A percentile compares a stretch with the other conserved stretches of the same genome.
These are phyloP conservation scores for Starmerella khaoyaiensis DNA, from an alignment of 805 yeast species.

Conservation along the genomic window DNA sequence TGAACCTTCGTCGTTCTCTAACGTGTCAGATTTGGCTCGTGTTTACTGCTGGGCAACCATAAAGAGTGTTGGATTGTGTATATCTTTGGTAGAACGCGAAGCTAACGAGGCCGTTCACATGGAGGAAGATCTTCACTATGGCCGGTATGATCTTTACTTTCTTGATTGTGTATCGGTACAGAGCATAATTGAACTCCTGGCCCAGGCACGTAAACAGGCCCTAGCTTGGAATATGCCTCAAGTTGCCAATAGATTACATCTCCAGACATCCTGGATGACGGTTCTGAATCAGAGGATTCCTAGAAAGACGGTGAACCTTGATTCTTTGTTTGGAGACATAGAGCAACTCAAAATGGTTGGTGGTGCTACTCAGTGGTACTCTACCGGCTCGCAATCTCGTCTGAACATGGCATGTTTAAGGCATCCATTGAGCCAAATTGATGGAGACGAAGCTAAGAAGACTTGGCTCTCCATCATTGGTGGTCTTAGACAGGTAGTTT, in stretches of 20 bases:
- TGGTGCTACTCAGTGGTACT: conserved; percentile 5
- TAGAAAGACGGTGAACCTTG: conserved; percentile 13
- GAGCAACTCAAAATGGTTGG: not conserved
- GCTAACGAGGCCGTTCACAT: conserved; percentile 22
- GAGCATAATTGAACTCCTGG: conserved; percentile 18
- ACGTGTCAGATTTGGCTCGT: not conserved
- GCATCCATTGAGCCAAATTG: conserved; percentile 1
- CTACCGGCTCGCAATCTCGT: conserved; percentile 11
- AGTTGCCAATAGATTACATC: conserved; percentile 43
- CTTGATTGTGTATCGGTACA: conserved; percentile 22
- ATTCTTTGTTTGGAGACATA: conserved; percentile 8
- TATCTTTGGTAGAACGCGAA: conserved; percentile 15
- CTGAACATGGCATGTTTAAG: conserved; percentile 9
- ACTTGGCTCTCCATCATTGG: conserved; percentile 14
- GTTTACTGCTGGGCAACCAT: conserved; percentile 22
- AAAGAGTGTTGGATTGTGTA: conserved; percentile 16
- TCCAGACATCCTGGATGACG: conserved; percentile 20
- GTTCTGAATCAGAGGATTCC: conserved; percentile 18
- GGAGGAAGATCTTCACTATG: conserved; percentile 29
- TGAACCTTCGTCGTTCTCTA: not conserved
- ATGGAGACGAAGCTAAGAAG: conserved; percentile 18
- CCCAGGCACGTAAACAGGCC: conserved; percentile 35
- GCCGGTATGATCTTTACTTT: conserved; percentile 43
- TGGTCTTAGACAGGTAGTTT: conserved; percentile 14
- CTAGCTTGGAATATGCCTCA: conserved; percentile 34